Conservation (phyloP, 257 asterid species). For the Rubia yunnanensis region DNA sequence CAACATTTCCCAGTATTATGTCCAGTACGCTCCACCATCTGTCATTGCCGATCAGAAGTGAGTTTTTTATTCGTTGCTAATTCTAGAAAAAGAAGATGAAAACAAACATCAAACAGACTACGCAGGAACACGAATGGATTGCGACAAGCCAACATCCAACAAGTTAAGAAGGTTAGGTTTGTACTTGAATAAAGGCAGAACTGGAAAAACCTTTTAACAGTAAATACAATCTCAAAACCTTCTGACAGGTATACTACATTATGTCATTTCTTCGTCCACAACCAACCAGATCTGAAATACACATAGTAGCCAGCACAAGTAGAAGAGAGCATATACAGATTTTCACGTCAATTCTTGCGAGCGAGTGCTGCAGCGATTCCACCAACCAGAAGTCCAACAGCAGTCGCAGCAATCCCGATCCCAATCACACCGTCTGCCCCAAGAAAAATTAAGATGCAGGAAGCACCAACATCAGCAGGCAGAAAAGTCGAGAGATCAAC, state of each 20-base stretch:
- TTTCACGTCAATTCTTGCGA: slow-evolving; percentile 57
- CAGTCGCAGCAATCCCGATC: slow-evolving; percentile 81
- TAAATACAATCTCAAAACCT: background rate
- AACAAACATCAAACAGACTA: too few relatives aligned
- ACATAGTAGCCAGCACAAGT: background rate
- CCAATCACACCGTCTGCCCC: slow-evolving; percentile 72
- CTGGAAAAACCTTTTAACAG: background rate
- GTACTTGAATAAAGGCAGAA: background rate
- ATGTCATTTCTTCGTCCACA: background rate
- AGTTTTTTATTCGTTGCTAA: too few relatives aligned
- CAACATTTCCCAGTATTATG: too few relatives aligned
- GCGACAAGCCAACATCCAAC: too few relatives aligned
- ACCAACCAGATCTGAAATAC: background rate
- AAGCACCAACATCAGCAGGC: background rate
- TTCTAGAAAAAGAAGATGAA: too few relatives aligned
- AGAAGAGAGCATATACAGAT: background rate
- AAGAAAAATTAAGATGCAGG: background rate
- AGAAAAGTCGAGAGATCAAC: background rate
- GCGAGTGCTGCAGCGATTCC: slow-evolving; percentile 66
- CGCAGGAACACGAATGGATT: too few relatives aligned
- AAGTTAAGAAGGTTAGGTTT: too few relatives aligned
- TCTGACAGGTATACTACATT: background rate
- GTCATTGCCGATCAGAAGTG: too few relatives aligned
- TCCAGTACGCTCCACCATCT: too few relatives aligned
- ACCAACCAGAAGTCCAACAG: slow-evolving; percentile 75